These are phyloP conservation scores for Seiridium unicorne DNA, from an alignment of 2,329 filamentous ascomycete genomes.

Conservation along the genomic window DNA sequence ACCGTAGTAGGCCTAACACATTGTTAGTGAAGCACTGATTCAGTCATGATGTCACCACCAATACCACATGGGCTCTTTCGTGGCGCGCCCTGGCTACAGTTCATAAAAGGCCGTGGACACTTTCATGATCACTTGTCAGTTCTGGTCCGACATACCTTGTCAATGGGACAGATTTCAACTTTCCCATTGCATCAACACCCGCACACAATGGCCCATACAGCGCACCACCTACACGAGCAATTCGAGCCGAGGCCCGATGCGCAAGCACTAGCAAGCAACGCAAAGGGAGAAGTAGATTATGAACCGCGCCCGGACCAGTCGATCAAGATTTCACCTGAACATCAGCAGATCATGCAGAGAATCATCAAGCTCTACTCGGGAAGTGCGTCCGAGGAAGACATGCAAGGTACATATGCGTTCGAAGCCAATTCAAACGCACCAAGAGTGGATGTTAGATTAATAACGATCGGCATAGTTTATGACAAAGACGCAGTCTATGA, in stretches of 20 bases:
- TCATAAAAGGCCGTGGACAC: no score
- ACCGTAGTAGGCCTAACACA: no score
- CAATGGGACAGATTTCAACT: not conserved
- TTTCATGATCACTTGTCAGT: no score
- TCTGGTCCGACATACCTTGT: not conserved
- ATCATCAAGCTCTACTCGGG: conserved; percentile 45
- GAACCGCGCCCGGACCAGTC: conserved; percentile 33
- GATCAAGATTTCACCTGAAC: conserved; percentile 28
- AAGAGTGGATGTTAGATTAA: no score
- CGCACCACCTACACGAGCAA: not conserved
- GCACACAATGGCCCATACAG: not conserved
- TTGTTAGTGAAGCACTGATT: not conserved
- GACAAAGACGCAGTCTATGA: conserved; percentile 43
- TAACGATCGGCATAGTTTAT: conserved; percentile 31
- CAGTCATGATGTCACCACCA: not conserved
- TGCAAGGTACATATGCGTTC: conserved; percentile 24
- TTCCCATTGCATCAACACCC: not conserved
- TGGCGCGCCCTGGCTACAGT: no score
- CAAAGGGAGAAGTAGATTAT: conserved; percentile 33
- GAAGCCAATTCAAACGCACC: no score
- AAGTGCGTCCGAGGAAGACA: conserved; percentile 44
- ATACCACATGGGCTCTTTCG: no score
- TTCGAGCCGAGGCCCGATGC: conserved; percentile 13
- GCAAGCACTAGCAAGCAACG: conserved; percentile 10
- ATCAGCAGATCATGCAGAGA: conserved; percentile 37